Evolutionary conservation across 2,329 filamentous ascomycete species (phyloP).

Genomic region (Thermoascus crustaceus): DNA sequence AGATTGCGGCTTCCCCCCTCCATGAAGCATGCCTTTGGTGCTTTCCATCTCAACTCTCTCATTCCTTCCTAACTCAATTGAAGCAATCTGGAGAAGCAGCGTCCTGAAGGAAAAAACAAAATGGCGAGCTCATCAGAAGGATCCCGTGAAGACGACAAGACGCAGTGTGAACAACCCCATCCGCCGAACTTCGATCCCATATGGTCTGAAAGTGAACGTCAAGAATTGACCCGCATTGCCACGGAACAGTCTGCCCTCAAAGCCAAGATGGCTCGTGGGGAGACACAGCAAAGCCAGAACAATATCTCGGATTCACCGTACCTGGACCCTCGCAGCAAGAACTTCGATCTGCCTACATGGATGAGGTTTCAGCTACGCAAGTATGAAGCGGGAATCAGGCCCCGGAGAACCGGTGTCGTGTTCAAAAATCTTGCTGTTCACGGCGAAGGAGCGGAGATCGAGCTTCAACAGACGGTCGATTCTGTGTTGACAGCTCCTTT

Average conservation of each 20-base stretch:
- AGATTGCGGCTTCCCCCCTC: no score
- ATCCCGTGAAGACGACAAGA: constrained; percentile 1
- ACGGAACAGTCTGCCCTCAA: constrained; percentile 1
- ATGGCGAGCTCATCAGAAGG: background rate
- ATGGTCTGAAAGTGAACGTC: background rate
- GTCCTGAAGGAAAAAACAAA: background rate
- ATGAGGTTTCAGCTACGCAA: constrained; percentile 1
- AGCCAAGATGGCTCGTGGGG: background rate
- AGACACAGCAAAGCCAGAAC: background rate
- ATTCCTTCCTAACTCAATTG: no score
- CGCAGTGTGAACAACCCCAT: background rate
- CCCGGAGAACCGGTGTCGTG: constrained; percentile 50
- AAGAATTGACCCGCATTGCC: background rate
- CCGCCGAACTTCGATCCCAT: background rate
- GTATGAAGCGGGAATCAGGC: constrained; percentile 36
- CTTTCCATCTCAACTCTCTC: no score
- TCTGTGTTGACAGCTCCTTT: constrained; percentile 53
- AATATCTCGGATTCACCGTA: background rate
- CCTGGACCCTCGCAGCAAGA: background rate
- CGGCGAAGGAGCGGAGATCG: constrained; percentile 58
- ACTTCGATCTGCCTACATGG: background rate
- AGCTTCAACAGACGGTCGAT: constrained; percentile 60
- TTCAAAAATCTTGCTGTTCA: constrained; percentile 60
- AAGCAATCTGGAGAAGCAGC: background rate
- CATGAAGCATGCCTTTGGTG: no score